These are phyloP conservation scores for Herpetomonas samuelpessoai DNA, from an alignment of 208 protist genomes.

Conservation along the genomic window DNA sequence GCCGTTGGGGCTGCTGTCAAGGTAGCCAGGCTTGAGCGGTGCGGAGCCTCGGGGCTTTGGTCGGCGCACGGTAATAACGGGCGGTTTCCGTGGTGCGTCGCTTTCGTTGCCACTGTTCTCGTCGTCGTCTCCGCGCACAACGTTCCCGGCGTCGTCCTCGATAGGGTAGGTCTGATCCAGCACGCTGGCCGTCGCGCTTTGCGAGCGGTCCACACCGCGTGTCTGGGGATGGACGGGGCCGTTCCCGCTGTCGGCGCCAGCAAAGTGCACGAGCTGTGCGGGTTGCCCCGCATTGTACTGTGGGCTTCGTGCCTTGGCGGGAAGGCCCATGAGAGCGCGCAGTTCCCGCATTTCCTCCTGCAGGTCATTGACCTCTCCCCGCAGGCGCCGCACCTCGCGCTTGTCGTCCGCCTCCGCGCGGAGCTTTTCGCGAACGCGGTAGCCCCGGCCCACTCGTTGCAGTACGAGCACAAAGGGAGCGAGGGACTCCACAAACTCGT, in stretches of 20 bases:
- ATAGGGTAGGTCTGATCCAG: constrained; percentile 5
- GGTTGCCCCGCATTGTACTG: too few species aligned
- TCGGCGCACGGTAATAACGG: neutral
- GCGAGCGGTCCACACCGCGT: neutral
- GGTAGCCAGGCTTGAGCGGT: neutral
- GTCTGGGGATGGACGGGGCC: too few species aligned
- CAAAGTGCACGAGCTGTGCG: too few species aligned
- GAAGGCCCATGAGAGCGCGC: constrained; percentile 19
- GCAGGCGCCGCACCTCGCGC: constrained; percentile 18
- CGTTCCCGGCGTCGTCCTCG: constrained; percentile 11
- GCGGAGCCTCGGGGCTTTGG: neutral
- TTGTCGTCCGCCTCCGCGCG: constrained; percentile 9
- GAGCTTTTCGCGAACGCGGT: constrained; percentile 17
- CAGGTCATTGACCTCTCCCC: constrained; percentile 27
- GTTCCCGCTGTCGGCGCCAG: neutral
- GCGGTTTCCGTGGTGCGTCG: too few species aligned
- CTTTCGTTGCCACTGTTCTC: too few species aligned
- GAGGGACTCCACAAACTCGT: constrained; percentile 45
- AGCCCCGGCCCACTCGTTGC: constrained; percentile 47
- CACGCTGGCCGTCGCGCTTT: constrained; percentile 17
- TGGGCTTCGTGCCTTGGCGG: neutral
- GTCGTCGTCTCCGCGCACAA: neutral
- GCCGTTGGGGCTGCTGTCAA: too few species aligned
- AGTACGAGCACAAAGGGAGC: constrained; percentile 25
- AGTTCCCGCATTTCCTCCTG: constrained; percentile 34